Conservation (phyloP, 2,329 filamentous ascomycete species). For the Fusarium poae region DNA sequence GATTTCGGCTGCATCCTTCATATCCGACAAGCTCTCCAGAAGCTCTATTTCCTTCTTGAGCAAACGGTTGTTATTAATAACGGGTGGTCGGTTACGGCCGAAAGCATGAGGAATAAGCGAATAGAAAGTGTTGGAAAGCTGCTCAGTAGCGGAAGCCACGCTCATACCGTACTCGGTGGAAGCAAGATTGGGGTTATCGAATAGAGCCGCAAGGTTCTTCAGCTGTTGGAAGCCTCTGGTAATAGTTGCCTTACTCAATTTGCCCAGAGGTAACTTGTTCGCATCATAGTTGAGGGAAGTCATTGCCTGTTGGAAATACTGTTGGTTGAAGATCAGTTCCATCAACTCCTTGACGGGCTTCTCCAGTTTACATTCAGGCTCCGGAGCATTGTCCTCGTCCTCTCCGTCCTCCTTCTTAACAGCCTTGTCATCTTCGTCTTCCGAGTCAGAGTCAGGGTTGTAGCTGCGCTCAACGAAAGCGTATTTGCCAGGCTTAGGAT, state of each 20-base stretch:
- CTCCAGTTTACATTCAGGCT: slow-evolving; percentile 68
- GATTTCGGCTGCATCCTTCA: slow-evolving; percentile 84
- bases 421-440: slow-evolving; percentile 53
- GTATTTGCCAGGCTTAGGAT: slow-evolving; percentile 77
- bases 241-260: slow-evolving; percentile 84
- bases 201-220: slow-evolving; percentile 77
- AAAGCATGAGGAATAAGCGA: slow-evolving; percentile 86
- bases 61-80: slow-evolving; percentile 68
- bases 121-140: slow-evolving; percentile 83
- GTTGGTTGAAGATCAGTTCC: slow-evolving; percentile 84
- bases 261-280: slow-evolving; percentile 84
- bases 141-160: slow-evolving; percentile 63
- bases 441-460: slow-evolving; percentile 72
- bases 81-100: slow-evolving; percentile 77
- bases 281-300: slow-evolving; percentile 76
- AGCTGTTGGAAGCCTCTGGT: slow-evolving; percentile 79
- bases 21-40: slow-evolving; percentile 83
- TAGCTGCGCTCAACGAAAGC: slow-evolving; percentile 86
- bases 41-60: slow-evolving; percentile 84
- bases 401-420: slow-evolving; percentile 56
- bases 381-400: slow-evolving; percentile 51
- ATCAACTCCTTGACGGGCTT: slow-evolving; percentile 75
- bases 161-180: slow-evolving; percentile 57
- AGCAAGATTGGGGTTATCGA: slow-evolving; percentile 67
- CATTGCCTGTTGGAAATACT: slow-evolving; percentile 78